Base-by-base conservation (phyloP, 768 basidiomycete genomes). In the Lactarius pseudohatsudake region DNA sequence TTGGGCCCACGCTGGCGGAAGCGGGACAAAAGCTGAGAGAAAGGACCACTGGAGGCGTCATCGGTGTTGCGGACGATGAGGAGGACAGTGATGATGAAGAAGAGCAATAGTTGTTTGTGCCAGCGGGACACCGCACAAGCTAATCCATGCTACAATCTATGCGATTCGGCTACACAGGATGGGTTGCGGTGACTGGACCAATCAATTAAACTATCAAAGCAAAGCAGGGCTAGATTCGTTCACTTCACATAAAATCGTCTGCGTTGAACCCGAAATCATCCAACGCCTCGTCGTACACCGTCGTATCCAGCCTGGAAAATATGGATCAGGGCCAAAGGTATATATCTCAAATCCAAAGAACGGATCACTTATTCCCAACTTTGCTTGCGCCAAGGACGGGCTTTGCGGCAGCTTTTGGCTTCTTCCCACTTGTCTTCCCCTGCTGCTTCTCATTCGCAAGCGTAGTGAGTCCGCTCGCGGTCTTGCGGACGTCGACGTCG, bases 211-310 rank as follows among this genome's bases (percentile, higher is more conserved):
- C 59, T 60, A 57, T 41, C 45, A 40, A 57, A 67, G 8, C 15
- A 40, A 57, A 20, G n/a, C 45, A 69, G 20, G 20, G 47, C 30
- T 63, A 61, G 57, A 70, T 75, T 82, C 22, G 4, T 26, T 50
- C 47, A 22, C 47, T 50, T 50, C 90, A 96, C 26, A 26, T 94
- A 96, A 97, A 96, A 75, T 96, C 95, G 72, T 89, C 89, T 61
- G 81, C 77, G 64, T 83, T 81, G 68, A 78, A 81, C 56, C 89
- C 90, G 74, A 92, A 91, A 77, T 97, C 95, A 76, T 97, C 96
- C 73, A 97, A 77, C 18, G 88, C 86, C 32, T 32, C 32, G 30
- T 7, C 30, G 30, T 7, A 30, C 30, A 30, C 30, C 28, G 28
- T 28, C 28, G 91, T 93, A 77, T 96, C 95, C 63, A 90, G 74